Percentiles rank a stretch among this genome's conserved stretches.
These are phyloP conservation scores for Chlorella sp. DNA, from an alignment of 139 green algal genomes.

Conservation along the genomic window DNA sequence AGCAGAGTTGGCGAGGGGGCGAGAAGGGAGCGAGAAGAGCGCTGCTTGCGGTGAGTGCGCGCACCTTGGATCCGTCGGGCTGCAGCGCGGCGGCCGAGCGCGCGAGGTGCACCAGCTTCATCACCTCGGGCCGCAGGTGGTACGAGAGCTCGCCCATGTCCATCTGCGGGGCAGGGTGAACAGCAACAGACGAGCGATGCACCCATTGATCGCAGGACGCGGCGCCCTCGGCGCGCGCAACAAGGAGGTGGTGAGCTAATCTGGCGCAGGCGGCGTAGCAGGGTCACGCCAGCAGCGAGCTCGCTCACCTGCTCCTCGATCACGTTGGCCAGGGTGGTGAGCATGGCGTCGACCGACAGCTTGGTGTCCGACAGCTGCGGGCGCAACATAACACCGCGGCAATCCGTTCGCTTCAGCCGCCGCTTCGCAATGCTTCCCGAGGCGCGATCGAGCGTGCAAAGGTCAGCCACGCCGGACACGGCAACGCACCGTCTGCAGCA, in stretches of 20 bases:
- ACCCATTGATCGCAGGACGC: too few relatives aligned
- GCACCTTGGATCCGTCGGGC: constrained; percentile 31
- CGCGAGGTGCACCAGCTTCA: constrained; percentile 16
- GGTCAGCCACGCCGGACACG: neutral
- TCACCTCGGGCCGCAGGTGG: constrained; percentile 17
- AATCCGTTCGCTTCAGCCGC: too few relatives aligned
- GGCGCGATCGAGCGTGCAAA: too few relatives aligned
- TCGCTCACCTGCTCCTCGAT: constrained; percentile 45
- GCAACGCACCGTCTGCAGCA: constrained; percentile 24
- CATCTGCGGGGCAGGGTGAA: too few relatives aligned
- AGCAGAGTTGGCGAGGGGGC: too few relatives aligned
- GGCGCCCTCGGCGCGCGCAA: too few relatives aligned
- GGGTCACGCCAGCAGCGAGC: neutral
- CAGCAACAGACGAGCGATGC: too few relatives aligned
- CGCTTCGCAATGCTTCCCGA: too few relatives aligned
- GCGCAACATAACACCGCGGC: neutral
- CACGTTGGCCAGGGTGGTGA: constrained; percentile 49
- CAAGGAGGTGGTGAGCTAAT: too few relatives aligned
- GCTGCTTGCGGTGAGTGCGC: too few relatives aligned
- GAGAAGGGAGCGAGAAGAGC: too few relatives aligned
- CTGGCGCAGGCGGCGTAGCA: too few relatives aligned
- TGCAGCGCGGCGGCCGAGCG: constrained; percentile 25
- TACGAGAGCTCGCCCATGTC: constrained; percentile 12
- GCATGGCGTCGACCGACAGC: constrained; percentile 33
- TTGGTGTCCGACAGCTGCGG: constrained; percentile 15